Conservation (phyloP, 805 yeast genomes). For the Candida oleophila region DNA sequence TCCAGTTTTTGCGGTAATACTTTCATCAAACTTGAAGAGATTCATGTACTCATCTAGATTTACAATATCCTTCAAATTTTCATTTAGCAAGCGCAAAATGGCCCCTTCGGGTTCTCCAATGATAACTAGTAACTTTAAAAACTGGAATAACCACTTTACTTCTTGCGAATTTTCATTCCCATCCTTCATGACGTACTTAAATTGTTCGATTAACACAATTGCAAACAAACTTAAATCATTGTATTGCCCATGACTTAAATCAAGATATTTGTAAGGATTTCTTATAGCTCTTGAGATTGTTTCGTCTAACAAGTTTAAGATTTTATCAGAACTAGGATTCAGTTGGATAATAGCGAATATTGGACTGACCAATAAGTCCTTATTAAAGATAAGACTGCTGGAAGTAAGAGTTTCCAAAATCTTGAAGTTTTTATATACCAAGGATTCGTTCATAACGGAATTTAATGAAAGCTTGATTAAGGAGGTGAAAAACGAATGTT, state of each 20-base stretch:
- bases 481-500: constrained; percentile 65
- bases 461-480: constrained; percentile 47
- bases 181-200: constrained; percentile 48
- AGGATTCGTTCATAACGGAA: constrained; percentile 20
- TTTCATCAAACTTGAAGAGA: constrained; percentile 6
- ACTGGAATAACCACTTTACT: constrained; percentile 48
- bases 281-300: constrained; percentile 65
- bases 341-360: constrained; percentile 48
- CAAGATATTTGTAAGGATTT: constrained; percentile 84
- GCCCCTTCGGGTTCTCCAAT: constrained; percentile 57
- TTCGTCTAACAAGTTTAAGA: constrained; percentile 75
- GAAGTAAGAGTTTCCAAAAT: constrained; percentile 49
- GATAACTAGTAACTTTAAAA: constrained; percentile 46
- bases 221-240: constrained; percentile 31
- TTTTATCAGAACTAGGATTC: constrained; percentile 37
- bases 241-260: constrained; percentile 37
- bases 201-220: constrained; percentile 59
- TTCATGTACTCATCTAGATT: constrained; percentile 7
- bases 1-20: not conserved
- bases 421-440: constrained; percentile 42
- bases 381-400: constrained; percentile 56
- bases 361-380: constrained; percentile 52
- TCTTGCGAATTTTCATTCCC: constrained; percentile 14
- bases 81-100: constrained; percentile 9
- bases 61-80: constrained; percentile 6